Base-by-base conservation (phyloP, 805 yeast species). In the Kodamaea kaohsiungensis region DNA sequence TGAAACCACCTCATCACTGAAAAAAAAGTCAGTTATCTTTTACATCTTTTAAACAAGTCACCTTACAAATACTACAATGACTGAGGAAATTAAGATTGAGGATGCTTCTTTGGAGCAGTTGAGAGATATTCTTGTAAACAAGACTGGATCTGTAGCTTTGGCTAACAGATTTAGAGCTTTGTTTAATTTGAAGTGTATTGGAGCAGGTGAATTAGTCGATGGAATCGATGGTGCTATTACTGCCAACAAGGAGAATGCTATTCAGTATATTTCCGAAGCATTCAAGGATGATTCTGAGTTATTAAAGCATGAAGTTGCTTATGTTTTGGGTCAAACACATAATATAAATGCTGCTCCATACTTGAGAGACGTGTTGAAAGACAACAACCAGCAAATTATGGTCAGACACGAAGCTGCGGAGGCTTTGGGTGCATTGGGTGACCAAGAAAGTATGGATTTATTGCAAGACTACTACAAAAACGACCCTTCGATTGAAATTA, bases 321-420 rank as follows among this genome's bases (percentile, higher is more conserved):
- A 95, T 65, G 98, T 93, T 10, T 76, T 95, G 56, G 99, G 99
- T 46, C 99, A 95, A 74, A 92, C 97, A 47, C 86, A 89, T 68
- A 92, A 92, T 74, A 67, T 85, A 61, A 71, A 82, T 53, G 91
- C 97, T 55, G 89, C 93, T 56, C 87, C 89, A 48, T 79, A 84
- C 48, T 80, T 95, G 56, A 82, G 90, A 69, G 79, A 79, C 7
- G 96, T 91, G 18, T 79, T 95, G 63, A 72, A 74, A 48, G 85
- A 87, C 68, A 65, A 68, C 19, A 60, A 76, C 13, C 98, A 93
- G 76, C 95, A 89, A 67, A 79, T 89, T 56, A 95, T 95, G 98
- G 99, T 95, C 38, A 88, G 99, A 71, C 99, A 95, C 71, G 99
- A 95, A 72, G 99, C 99, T 15, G 99, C 99, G 7, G 99, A 95